Evolutionary conservation across 495 filamentous ascomycete genomes (phyloP).

Genomic region (Aspergillus cavernicola): DNA sequence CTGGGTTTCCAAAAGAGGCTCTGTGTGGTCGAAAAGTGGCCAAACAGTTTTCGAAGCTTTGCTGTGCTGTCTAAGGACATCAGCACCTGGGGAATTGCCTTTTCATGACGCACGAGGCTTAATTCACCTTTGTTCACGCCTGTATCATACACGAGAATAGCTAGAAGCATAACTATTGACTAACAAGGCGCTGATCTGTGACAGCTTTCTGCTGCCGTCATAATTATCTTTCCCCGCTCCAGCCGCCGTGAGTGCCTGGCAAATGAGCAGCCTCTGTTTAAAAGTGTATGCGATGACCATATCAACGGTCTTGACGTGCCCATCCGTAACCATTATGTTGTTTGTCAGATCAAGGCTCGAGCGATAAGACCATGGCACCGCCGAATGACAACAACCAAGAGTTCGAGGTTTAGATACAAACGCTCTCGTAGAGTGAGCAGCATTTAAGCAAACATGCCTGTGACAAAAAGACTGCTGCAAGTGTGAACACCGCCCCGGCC

Average conservation of each 20-base stretch:
- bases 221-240: not conserved
- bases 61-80: not conserved
- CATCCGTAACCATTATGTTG: not conserved
- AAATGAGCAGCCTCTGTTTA: not conserved
- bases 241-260: not conserved
- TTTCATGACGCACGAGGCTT: not conserved
- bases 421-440: not conserved
- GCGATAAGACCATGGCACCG: not conserved
- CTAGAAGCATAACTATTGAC: not conserved
- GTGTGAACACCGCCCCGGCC: too few species aligned
- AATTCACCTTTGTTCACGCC: not conserved
- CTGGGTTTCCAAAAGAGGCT: not conserved
- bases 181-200: not conserved
- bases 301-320: not conserved
- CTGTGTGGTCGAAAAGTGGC: not conserved
- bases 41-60: not conserved
- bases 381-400: not conserved
- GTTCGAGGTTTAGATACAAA: not conserved
- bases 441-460: too few species aligned
- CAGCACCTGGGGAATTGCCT: not conserved
- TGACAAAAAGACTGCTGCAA: too few species aligned
- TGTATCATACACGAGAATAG: not conserved
- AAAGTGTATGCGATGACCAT: not conserved
- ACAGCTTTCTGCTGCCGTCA: constrained; percentile 3
- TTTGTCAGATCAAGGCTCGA: not conserved